Conservation (phyloP, 441 rosid genomes). For the Adansonia madagascariensis region DNA sequence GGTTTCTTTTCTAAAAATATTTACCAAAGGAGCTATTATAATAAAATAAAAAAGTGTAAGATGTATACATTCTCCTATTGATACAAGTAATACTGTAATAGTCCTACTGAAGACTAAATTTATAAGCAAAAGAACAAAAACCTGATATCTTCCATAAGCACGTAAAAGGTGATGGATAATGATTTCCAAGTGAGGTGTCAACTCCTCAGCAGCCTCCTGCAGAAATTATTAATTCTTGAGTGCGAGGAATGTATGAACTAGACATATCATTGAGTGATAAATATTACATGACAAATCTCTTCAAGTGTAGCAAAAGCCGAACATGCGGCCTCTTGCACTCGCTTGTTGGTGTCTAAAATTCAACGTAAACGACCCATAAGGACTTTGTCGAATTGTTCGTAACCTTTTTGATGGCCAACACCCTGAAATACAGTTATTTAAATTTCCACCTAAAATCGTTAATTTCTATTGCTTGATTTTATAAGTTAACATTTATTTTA, state of each 20-base stretch:
- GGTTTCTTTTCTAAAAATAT: slow-evolving; percentile 76
- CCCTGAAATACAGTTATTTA: slow-evolving; percentile 49
- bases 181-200: slow-evolving; percentile 77
- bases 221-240: slow-evolving; percentile 27
- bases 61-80: neutral
- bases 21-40: neutral
- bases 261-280: neutral
- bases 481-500: too few species aligned
- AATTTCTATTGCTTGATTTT: neutral
- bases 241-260: slow-evolving; percentile 10
- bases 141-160: slow-evolving; percentile 99
- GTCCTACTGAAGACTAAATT: neutral
- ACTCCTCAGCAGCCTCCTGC: slow-evolving; percentile 89
- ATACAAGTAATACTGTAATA: neutral
- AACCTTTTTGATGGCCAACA: slow-evolving; percentile 66
- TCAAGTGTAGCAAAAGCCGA: slow-evolving; percentile 97
- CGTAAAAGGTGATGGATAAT: slow-evolving; percentile 91
- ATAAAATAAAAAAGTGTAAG: neutral
- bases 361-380: slow-evolving; percentile 85
- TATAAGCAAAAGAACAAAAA: slow-evolving; percentile 31
- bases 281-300: slow-evolving; percentile 55
- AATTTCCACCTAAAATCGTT: neutral
- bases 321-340: slow-evolving; percentile 99
- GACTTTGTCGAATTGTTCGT: slow-evolving; percentile 77
- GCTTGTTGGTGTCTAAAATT: slow-evolving; percentile 87